Evolutionary conservation across 257 asterid genomes (phyloP).

Genomic region (Galeopsis tetrahit): DNA sequence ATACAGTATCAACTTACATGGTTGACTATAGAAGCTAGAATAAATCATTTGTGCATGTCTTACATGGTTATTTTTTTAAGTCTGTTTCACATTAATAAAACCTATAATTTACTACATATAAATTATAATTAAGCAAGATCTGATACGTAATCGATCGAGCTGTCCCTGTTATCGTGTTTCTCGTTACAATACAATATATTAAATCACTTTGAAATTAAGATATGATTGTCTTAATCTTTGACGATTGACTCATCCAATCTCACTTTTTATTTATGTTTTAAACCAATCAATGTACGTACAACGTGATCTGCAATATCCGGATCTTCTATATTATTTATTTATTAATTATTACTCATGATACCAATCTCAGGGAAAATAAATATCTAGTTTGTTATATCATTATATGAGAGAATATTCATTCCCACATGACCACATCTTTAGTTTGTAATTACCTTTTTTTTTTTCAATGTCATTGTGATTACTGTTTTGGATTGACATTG

Average conservation of each 20-base stretch:
- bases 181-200: conserved; percentile 8
- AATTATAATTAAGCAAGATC: conserved; percentile 23
- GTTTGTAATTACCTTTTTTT: too few relatives aligned
- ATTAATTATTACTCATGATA: neutral
- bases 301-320: neutral
- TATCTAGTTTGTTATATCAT: neutral
- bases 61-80: conserved; percentile 23
- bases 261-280: too few relatives aligned
- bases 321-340: neutral
- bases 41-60: conserved; percentile 25
- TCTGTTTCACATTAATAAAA: neutral
- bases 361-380: neutral
- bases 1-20: neutral
- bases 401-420: neutral
- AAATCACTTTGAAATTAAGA: too few relatives aligned
- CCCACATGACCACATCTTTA: too few relatives aligned
- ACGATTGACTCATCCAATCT: too few relatives aligned
- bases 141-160: neutral
- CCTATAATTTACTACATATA: too few relatives aligned
- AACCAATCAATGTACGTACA: neutral
- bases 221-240: too few relatives aligned
- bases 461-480: too few relatives aligned
- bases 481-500: too few relatives aligned
- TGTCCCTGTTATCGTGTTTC: conserved; percentile 27
- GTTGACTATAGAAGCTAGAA: conserved; percentile 14